These are phyloP conservation scores for Dinochytrium kinnereticum DNA, from an alignment of 371 early-diverging fungal species.

Conservation along the genomic window DNA sequence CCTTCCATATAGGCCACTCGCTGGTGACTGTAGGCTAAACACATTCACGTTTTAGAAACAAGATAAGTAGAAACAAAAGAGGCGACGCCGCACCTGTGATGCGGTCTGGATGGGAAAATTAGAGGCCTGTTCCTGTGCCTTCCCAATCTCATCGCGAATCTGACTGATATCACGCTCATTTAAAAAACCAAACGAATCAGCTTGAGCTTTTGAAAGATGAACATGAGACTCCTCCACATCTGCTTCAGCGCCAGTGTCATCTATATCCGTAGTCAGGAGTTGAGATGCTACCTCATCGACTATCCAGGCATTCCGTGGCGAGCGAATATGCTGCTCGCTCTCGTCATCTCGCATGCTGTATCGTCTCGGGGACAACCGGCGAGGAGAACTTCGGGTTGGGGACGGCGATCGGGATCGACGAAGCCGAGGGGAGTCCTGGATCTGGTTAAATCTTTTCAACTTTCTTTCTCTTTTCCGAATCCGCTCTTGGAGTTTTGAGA, in stretches of 20 bases:
- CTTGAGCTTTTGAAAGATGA: not conserved
- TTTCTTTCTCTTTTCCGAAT: constrained; percentile 16
- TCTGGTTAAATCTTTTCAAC: not conserved
- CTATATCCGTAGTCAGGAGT: not conserved
- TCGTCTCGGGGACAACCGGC: not conserved
- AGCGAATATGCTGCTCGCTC: not conserved
- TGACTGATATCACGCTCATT: not conserved
- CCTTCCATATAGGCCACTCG: no score
- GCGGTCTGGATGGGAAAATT: no score
- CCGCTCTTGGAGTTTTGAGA: constrained; percentile 22
- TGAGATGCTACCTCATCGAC: not conserved
- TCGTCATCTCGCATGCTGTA: not conserved
- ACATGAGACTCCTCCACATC: constrained; percentile 1
- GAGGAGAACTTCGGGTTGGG: not conserved
- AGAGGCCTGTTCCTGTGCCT: not conserved
- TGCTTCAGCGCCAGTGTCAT: constrained; percentile 8
- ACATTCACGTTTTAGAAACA: no score
- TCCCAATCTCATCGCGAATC: not conserved
- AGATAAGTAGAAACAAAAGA: no score
- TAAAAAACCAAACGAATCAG: not conserved
- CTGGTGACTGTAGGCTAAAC: no score
- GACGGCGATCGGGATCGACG: constrained; percentile 3
- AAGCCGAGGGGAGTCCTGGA: not conserved
- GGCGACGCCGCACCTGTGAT: no score
- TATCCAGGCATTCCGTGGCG: not conserved